Conservation (phyloP, 139 green algal species). For the Tetraselmis chui region DNA sequence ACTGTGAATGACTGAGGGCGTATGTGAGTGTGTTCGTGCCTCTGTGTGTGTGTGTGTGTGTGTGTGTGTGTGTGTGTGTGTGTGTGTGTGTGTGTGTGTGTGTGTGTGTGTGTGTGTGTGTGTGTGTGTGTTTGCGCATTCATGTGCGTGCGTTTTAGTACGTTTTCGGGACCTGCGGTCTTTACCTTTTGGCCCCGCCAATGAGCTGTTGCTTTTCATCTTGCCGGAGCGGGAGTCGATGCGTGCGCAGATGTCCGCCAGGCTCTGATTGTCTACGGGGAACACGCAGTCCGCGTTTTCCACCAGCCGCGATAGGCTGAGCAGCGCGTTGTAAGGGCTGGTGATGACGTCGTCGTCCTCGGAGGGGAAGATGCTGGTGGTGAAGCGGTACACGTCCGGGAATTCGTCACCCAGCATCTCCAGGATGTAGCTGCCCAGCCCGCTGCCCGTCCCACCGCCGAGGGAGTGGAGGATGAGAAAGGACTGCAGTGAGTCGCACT, state of each 20-base stretch:
- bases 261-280: constrained; percentile 76
- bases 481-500: constrained; percentile 57
- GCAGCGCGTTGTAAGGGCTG: constrained; percentile 78
- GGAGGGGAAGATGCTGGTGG: constrained; percentile 60
- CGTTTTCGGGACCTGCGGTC: no score
- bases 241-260: constrained; percentile 62
- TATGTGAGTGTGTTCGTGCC: no score
- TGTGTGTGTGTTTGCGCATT: no score
- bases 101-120: no score
- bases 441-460: constrained; percentile 72
- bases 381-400: constrained; percentile 63
- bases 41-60: no score
- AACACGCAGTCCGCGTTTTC: constrained; percentile 70
- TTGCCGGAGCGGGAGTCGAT: no score
- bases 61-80: no score
- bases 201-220: no score
- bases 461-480: constrained; percentile 70
- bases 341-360: constrained; percentile 78
- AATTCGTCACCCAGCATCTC: constrained; percentile 66
- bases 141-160: no score
- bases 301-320: constrained; percentile 51
- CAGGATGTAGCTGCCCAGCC: constrained; percentile 69
- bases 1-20: no score
- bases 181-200: no score
- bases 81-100: no score